Evolutionary conservation across 2,329 filamentous ascomycete genomes (phyloP), one percentile per base, ranked within the genome.

Genomic region (Fusarium sp.): DNA sequence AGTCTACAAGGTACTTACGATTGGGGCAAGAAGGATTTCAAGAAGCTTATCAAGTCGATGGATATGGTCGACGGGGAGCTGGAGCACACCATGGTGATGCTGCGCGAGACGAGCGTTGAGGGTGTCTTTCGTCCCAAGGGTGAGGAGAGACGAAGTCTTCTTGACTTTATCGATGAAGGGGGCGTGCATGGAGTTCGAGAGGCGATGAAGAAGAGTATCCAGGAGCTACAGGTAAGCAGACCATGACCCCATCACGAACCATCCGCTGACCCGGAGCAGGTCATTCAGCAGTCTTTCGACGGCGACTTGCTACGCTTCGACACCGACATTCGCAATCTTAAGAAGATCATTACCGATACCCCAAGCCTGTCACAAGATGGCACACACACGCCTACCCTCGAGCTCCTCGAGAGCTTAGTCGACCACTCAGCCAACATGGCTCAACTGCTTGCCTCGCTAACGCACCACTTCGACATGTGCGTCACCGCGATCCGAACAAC

Each of bases 401-500:
- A 84, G 6, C 82, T 89, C 41, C 81, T 92, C n/a, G 81, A 85
- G 31, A 83, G 84, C 4, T 84, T 97, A 36, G 89, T 94, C 68
- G 84, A 84, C 15, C 89, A 95, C 71, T 94, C 94, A 0, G 89
- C 92, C 66, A 89, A 90, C 72, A 95, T 97, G 89, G 95, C 94
- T 7, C 85, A 90, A 59, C 85, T 93, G 7, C 86, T 98, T 3
- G 88, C 93, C 58, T 93, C 91, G 1, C 83, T 98, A 6, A 94
- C 93, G 9, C 88, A 87, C 28, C 95, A 98, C 80, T 97, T 97
- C 77, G 95, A 98, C 78, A 88, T 97, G 69, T 97, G 95, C 78
- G 92, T 97, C 15, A 95, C 91, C 1, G 95, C 95, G 1, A 91
- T 97, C 42, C 92, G 94, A 62, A 93, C 95, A 51, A 97, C 94